phyloP scores from a whole-genome alignment of 2,329 filamentous ascomycete genomes.

The Fusarium denticulatum region DNA sequence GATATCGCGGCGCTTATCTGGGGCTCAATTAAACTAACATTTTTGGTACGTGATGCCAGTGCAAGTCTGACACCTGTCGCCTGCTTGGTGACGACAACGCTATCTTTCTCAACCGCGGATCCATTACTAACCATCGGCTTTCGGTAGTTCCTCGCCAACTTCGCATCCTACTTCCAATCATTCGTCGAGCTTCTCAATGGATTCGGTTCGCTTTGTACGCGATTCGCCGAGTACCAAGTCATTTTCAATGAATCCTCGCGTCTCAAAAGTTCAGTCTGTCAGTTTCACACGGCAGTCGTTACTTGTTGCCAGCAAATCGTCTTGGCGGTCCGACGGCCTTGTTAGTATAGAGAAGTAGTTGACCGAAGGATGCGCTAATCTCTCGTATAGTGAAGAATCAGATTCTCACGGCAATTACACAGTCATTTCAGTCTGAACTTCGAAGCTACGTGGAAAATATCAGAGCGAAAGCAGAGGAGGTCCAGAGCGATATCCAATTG shows the following conservation, averaged over 20 bases:
- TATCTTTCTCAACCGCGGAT: too few species aligned
- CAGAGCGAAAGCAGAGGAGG: conserved; percentile 2
- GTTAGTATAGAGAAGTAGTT: background rate
- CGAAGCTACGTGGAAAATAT: conserved; percentile 18
- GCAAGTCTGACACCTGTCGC: too few species aligned
- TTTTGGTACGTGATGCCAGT: background rate
- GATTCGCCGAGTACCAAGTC: conserved; percentile 16
- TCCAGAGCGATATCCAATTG: conserved; percentile 4
- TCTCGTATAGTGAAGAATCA: background rate
- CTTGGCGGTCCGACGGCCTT: background rate
- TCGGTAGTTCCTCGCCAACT: conserved; percentile 20
- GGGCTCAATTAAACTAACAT: conserved; percentile 12
- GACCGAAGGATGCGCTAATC: background rate
- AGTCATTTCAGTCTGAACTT: conserved; percentile 22
- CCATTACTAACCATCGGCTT: background rate
- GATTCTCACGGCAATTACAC: background rate
- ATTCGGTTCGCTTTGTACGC: conserved; percentile 1
- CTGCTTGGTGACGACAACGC: too few species aligned
- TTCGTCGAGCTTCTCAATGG: conserved; percentile 23
- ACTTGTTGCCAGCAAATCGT: conserved; percentile 23
- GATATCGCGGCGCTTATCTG: conserved; percentile 10
- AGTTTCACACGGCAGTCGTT: conserved; percentile 13
- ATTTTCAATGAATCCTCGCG: background rate
- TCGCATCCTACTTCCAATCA: conserved; percentile 30
- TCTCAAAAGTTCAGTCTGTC: background rate